phyloP scores from a whole-genome alignment of 495 filamentous ascomycete genomes.

The Podospora pseudoanserina region DNA sequence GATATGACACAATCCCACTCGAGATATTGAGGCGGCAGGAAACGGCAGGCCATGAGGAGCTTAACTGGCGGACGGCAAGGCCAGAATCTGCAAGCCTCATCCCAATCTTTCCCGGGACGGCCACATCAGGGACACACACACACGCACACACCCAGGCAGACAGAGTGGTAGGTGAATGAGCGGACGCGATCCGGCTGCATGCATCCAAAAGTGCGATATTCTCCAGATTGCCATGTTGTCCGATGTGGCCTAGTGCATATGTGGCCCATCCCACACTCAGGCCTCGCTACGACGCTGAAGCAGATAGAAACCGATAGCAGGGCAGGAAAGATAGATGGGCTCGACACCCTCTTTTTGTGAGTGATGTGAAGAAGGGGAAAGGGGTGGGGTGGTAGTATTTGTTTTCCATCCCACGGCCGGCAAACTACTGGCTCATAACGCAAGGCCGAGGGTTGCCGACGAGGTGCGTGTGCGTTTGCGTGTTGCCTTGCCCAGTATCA shows the following conservation, averaged over 20 bases:
- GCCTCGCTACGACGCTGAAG: background rate
- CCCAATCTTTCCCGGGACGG: background rate
- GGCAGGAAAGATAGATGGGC: background rate
- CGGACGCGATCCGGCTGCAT: background rate
- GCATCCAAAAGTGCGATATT: background rate
- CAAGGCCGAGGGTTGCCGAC: background rate
- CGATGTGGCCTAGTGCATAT: slow-evolving; percentile 6
- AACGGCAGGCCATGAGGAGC: background rate
- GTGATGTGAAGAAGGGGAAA: background rate
- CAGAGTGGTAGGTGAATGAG: background rate
- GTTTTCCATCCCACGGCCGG: background rate
- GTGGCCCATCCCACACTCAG: background rate
- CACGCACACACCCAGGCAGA: background rate
- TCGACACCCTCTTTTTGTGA: background rate
- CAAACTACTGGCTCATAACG: background rate
- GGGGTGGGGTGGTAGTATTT: background rate
- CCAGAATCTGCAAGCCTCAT: background rate
- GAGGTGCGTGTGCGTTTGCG: background rate
- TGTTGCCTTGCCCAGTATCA: background rate
- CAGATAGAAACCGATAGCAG: background rate
- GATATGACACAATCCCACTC: background rate
- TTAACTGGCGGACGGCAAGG: background rate
- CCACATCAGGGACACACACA: background rate
- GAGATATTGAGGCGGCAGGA: background rate
- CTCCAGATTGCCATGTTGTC: slow-evolving; percentile 11